Conservation (phyloP, 73 alveolate genomes). For the Paramecium sonneborni region DNA sequence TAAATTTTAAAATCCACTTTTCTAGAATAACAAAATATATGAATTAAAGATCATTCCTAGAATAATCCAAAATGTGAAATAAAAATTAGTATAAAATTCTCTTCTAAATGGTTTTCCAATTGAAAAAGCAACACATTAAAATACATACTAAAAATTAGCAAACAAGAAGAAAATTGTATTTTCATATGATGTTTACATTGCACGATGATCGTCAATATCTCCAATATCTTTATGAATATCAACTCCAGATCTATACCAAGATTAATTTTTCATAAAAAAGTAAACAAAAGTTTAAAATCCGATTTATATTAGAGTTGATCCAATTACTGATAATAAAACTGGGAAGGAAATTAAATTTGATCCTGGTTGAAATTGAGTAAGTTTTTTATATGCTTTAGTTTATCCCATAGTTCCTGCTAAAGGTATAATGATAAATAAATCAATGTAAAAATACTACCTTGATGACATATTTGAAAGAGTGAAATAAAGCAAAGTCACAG, state of each 20-base stretch:
- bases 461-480: slow-evolving; percentile 82
- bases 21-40: not conserved
- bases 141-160: slow-evolving; percentile 85
- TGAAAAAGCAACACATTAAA: slow-evolving; percentile 85
- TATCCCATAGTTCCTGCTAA: slow-evolving; percentile 89
- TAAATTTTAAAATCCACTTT: not conserved
- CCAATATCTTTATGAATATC: slow-evolving; percentile 44
- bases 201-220: slow-evolving; percentile 79
- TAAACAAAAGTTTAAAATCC: slow-evolving; percentile 34
- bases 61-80: slow-evolving; percentile 71
- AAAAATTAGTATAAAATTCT: slow-evolving; percentile 85
- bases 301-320: slow-evolving; percentile 64
- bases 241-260: slow-evolving; percentile 62
- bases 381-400: slow-evolving; percentile 87
- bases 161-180: slow-evolving; percentile 85
- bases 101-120: slow-evolving; percentile 95
- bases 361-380: slow-evolving; percentile 91
- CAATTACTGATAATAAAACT: slow-evolving; percentile 84
- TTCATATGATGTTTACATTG: slow-evolving; percentile 79
- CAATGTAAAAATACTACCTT: slow-evolving; percentile 89
- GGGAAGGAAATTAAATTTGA: slow-evolving; percentile 91
- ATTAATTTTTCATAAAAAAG: slow-evolving; percentile 24
- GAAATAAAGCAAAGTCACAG: slow-evolving; percentile 83
- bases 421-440: slow-evolving; percentile 89
- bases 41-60: not conserved